Conservation (phyloP, 208 protist species). For the Leishmania turanica region DNA sequence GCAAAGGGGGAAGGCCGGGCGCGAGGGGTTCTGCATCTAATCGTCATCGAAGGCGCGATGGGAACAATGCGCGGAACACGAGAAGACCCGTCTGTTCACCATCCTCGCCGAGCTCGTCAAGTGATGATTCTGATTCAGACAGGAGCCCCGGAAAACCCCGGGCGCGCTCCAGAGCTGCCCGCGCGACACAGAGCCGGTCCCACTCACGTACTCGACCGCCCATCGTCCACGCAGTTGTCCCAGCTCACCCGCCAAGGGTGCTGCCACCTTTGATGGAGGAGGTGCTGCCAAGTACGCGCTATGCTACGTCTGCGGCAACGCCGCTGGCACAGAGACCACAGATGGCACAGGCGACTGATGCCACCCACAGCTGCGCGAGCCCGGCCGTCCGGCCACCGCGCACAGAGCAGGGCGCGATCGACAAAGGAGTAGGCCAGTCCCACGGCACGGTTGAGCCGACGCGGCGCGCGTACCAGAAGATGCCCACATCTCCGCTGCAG, state of each 20-base stretch:
- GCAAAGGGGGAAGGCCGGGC: neutral
- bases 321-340: neutral
- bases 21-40: neutral
- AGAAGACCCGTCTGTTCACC: neutral
- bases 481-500: slow-evolving; percentile 15
- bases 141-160: neutral
- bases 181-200: neutral
- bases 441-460: slow-evolving; percentile 5
- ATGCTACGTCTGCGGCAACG: neutral
- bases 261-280: slow-evolving; percentile 15
- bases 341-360: neutral
- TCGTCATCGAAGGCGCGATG: neutral
- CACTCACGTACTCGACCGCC: neutral
- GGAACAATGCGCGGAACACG: neutral
- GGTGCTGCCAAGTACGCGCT: slow-evolving; percentile 22
- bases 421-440: neutral
- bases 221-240: slow-evolving; percentile 1
- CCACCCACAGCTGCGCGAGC: neutral
- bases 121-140: neutral
- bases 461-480: slow-evolving; percentile 10
- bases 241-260: neutral
- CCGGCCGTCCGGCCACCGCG: neutral
- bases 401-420: neutral
- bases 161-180: neutral
- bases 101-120: neutral